These are phyloP conservation scores for Boletales sp. DNA, from an alignment of 768 basidiomycete species.

Conservation along the genomic window DNA sequence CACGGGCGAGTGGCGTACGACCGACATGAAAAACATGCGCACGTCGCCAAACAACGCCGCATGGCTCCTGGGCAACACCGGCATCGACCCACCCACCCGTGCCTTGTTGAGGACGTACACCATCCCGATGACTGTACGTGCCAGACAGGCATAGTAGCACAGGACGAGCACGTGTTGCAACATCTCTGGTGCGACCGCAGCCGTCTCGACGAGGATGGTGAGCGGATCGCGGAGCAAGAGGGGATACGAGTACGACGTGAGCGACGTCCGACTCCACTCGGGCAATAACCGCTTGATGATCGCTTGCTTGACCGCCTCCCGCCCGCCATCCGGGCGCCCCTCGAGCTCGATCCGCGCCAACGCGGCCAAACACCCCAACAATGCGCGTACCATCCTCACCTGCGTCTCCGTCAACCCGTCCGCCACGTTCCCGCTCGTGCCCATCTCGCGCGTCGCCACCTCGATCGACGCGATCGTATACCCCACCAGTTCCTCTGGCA, in stretches of 20 bases:
- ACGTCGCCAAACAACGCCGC: conserved; percentile 79
- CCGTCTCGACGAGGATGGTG: conserved; percentile 84
- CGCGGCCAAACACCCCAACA: conserved; percentile 66
- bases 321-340: conserved; percentile 66
- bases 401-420: conserved; percentile 71
- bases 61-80: conserved; percentile 46
- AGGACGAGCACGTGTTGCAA: conserved; percentile 85
- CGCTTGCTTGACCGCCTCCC: conserved; percentile 74
- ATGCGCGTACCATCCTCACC: conserved; percentile 69
- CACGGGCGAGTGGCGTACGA: conserved; percentile 83
- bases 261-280: conserved; percentile 85
- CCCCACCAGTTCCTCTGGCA: conserved; percentile 87
- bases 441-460: conserved; percentile 69
- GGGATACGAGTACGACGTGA: conserved; percentile 81
- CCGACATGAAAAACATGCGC: conserved; percentile 87
- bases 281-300: conserved; percentile 88
- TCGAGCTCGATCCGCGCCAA: conserved; percentile 68
- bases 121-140: conserved; percentile 80
- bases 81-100: conserved; percentile 48
- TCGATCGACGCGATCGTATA: conserved; percentile 86
- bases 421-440: conserved; percentile 50
- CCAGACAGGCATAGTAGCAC: conserved; percentile 86
- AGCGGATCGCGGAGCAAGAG: conserved; percentile 88
- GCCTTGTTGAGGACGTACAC: conserved; percentile 79
- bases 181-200: conserved; percentile 85